Evolutionary conservation across 345 rosid genomes (phyloP).

Genomic region (Pseudoturritis turrita): DNA sequence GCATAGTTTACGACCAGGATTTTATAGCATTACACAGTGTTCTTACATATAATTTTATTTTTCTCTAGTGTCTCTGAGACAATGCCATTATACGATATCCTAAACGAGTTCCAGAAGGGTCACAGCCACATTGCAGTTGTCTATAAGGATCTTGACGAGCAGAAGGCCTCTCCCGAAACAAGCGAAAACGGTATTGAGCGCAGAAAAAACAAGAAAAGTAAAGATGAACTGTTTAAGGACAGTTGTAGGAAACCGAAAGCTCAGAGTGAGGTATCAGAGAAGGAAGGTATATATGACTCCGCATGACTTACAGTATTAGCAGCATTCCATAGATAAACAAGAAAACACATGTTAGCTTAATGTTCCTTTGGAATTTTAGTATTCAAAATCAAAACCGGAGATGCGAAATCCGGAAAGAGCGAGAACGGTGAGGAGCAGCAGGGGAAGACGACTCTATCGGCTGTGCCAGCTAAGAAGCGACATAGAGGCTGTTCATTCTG

Average conservation of each 20-base stretch:
- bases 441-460: constrained; percentile 46
- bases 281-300: constrained; percentile 41
- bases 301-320: background rate
- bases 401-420: constrained; percentile 33
- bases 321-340: background rate
- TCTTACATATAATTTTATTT: background rate
- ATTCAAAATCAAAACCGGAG: constrained; percentile 35
- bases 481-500: constrained; percentile 90
- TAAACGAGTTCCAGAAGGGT: constrained; percentile 94
- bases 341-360: background rate
- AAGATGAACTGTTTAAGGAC: constrained; percentile 41
- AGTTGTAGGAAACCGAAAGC: constrained; percentile 53
- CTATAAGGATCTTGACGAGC: constrained; percentile 57
- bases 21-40: background rate
- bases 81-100: constrained; percentile 87
- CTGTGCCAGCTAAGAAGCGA: constrained; percentile 72
- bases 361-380: constrained; percentile 6
- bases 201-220: constrained; percentile 26
- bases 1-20: background rate
- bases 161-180: constrained; percentile 34
- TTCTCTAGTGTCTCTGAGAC: constrained; percentile 66
- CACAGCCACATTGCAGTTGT: constrained; percentile 97
- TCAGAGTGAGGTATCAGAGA: constrained; percentile 32
- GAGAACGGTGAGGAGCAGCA: constrained; percentile 39
- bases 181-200: constrained; percentile 34